Evolutionary conservation across 371 early-diverging fungal genomes (phyloP), one percentile per base, ranked within the genome.

Genomic region (Cokeromyces recurvatus): DNA sequence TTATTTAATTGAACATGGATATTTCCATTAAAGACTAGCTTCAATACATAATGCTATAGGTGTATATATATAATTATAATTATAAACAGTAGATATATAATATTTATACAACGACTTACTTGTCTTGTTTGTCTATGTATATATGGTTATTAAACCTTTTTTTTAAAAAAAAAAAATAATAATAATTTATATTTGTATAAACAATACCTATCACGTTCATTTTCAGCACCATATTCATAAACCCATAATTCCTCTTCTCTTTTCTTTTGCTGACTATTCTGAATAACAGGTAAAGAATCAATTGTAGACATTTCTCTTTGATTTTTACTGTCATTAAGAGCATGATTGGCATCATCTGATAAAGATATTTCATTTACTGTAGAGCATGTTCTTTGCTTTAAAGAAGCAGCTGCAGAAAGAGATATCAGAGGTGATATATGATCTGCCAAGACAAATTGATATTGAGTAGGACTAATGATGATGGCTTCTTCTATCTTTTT

Each of bases 81-180:
- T n/a, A n/a, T n/a, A n/a, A n/a, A n/a, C n/a, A n/a, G n/a, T n/a
- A 27, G 8, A 27, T 12, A 12, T 5, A 29, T 36, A 19, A 32
- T 2, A 8, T 21, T 12, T 20, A 20, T 19, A 4, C 17, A 31
- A 27, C 17, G 11, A 8, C 37, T 48, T 48, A 61, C 61, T 43
- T 61, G 61, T 52, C 61, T 51, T 48, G 55, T 55, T 47, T 61
- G 61, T 61, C 61, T 61, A 53, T 27, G 5, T 27, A 42, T 19
- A 43, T 40, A 8, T 25, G 5, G 21, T n/a, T n/a, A n/a, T n/a
- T n/a, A n/a, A n/a, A n/a, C n/a, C n/a, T n/a, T n/a, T n/a, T n/a
- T n/a, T n/a, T n/a, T n/a, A 32, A 36, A 20, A 35, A 35, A 39
- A 46, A 29, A 36, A 10, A 12, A 16, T 32, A 32, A 39, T 32